These are phyloP conservation scores for Exsudoporus floridanus DNA, from an alignment of 1,284 basidiomycete species.

Conservation along the genomic window DNA sequence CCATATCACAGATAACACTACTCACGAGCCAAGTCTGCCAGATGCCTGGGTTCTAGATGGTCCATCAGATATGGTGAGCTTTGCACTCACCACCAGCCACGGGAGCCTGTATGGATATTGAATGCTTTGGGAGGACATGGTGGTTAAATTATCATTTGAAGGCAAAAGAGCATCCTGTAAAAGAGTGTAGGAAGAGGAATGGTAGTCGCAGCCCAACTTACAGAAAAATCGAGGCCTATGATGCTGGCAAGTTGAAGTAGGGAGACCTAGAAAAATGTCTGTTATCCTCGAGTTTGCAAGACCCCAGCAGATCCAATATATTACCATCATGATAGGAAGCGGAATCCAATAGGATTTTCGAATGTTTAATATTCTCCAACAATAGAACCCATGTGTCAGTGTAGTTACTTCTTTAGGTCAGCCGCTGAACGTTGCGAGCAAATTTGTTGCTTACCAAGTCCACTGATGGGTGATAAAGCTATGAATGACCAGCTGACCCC, in stretches of 20 bases:
- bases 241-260: slow-evolving; percentile 21
- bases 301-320: background rate
- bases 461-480: slow-evolving; percentile 7
- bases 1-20: slow-evolving; percentile 17
- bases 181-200: background rate
- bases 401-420: slow-evolving; percentile 15
- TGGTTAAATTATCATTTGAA: background rate
- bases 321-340: slow-evolving; percentile 22
- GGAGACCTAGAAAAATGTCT: slow-evolving; percentile 2
- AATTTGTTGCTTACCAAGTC: slow-evolving; percentile 14
- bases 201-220: background rate
- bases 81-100: slow-evolving; percentile 9
- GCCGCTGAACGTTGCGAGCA: background rate
- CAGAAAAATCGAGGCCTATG: background rate
- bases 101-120: background rate
- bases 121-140: background rate
- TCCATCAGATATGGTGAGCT: no score
- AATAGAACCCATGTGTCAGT: slow-evolving; percentile 25
- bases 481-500: background rate
- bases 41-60: background rate
- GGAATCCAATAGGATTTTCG: slow-evolving; percentile 1
- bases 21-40: slow-evolving; percentile 25
- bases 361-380: slow-evolving; percentile 25
- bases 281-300: background rate
- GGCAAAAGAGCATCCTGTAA: slow-evolving; percentile 3